Evolutionary conservation across 2,329 filamentous ascomycete genomes (phyloP), one percentile per base, ranked within the genome.

Genomic region (Phoma herbarum): DNA sequence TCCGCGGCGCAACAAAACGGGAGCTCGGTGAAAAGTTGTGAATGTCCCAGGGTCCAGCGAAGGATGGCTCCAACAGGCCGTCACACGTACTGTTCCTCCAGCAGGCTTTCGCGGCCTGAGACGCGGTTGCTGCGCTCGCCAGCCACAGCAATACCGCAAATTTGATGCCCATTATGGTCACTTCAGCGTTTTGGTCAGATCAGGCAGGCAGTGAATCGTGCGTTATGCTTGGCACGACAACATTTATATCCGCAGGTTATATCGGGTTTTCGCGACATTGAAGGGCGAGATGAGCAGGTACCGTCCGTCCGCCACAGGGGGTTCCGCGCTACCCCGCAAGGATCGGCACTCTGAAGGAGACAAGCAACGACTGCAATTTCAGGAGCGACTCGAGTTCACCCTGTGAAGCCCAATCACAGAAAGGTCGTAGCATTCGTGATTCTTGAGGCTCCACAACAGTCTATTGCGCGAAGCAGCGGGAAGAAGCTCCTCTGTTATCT

Each of bases 81-180:
- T 46, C 41, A 18, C 53, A 57, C 1, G 53, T 57, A 22, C 41
- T 57, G 22, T 57, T 57, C 28, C 41, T 51, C 53, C 47, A 57
- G 29, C 53, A 57, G 10, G 10, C 25, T 11, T 45, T 37, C 2
- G 20, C n/a, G 4, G 45, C 11, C 23, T 39, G 1, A 14, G 26
- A n/a, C 12, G 37, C 45, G 4, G 14, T 20, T 22, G 31, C 31
- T 23, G 41, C 16, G 7, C 20, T 22, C 8, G 5, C 18, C n/a
- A 50, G 16, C 2, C 7, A 26, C 14, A 46, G 8, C 14, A 51
- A n/a, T 1, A 11, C 8, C 16, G 31, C 25, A 20, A 33, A 12
- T 3, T 5, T 33, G 23, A 25, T 11, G 23, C 44, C 23, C 39
- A 56, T 50, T 12, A 5, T 28, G 1, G 1, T 42, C 6, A 23